Percentiles rank a stretch among this genome's conserved stretches.
Conservation (phyloP, 768 basidiomycete genomes). For the Kwoniella mangroviensis region DNA sequence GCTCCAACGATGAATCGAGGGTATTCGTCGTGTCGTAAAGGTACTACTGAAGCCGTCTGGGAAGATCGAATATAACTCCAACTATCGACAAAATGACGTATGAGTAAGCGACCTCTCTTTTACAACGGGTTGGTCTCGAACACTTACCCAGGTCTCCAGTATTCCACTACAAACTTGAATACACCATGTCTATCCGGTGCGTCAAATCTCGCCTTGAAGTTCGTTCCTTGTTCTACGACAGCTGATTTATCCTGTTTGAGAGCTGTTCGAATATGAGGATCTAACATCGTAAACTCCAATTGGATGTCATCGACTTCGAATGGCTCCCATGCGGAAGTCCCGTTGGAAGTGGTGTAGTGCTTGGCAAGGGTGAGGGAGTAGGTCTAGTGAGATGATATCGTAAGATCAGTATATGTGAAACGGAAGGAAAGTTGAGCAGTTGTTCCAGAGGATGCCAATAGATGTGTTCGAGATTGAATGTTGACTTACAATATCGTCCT, state of each 20-base stretch:
- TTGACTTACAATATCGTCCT: constrained; percentile 74
- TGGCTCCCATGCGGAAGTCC: constrained; percentile 68
- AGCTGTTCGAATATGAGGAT: constrained; percentile 87
- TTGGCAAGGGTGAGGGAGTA: constrained; percentile 75
- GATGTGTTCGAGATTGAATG: background rate
- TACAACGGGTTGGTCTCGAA: background rate
- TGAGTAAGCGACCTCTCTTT: background rate
- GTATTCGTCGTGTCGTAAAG: constrained; percentile 91
- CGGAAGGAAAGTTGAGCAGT: too few species aligned
- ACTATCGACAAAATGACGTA: constrained; percentile 58
- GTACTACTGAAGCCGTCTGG: constrained; percentile 83
- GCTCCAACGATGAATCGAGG: constrained; percentile 93
- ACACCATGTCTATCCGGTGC: constrained; percentile 96
- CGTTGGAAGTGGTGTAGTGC: constrained; percentile 62
- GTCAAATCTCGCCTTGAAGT: constrained; percentile 80
- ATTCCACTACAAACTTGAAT: constrained; percentile 92
- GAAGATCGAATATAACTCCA: constrained; percentile 74
- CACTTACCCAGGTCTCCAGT: constrained; percentile 83
- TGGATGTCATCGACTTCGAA: constrained; percentile 79
- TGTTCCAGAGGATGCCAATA: too few species aligned
- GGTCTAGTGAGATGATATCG: constrained; percentile 62
- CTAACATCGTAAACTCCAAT: constrained; percentile 97
- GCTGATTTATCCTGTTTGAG: constrained; percentile 63
- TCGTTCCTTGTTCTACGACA: constrained; percentile 23
- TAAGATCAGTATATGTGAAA: background rate